Percentiles rank a stretch among this genome's conserved stretches.
Evolutionary conservation across 768 basidiomycete species (phyloP).

Genomic region (Tricholoma furcatifolium): DNA sequence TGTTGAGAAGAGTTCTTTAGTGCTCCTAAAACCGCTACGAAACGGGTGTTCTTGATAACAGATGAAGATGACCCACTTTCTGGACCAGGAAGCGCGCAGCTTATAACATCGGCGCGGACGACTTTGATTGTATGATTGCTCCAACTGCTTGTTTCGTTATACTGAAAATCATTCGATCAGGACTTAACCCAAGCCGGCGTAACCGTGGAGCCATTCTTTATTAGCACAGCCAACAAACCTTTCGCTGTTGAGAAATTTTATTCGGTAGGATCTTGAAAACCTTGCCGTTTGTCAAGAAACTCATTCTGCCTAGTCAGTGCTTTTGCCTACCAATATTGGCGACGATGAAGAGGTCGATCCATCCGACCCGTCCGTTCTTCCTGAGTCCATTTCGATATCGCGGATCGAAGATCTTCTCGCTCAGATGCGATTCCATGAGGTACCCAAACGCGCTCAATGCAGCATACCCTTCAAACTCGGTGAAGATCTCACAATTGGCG

Average conservation of each 20-base stretch:
- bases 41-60: conserved; percentile 91
- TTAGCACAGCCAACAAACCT: conserved; percentile 60
- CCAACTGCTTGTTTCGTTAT: not conserved
- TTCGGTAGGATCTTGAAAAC: conserved; percentile 41
- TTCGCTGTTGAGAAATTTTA: conserved; percentile 82
- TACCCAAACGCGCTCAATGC: conserved; percentile 81
- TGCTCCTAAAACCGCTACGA: conserved; percentile 85
- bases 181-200: conserved; percentile 81
- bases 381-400: conserved; percentile 73
- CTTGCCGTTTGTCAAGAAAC: not conserved
- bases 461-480: conserved; percentile 80
- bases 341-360: conserved; percentile 49
- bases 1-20: conserved; percentile 32
- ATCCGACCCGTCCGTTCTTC: conserved; percentile 46
- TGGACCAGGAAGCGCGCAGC: conserved; percentile 51
- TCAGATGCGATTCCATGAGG: conserved; percentile 81
- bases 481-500: conserved; percentile 69
- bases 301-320: conserved; percentile 46
- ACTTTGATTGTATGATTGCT: conserved; percentile 53
- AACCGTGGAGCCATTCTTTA: conserved; percentile 86
- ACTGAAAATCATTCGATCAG: conserved; percentile 35
- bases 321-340: conserved; percentile 51
- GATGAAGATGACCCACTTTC: conserved; percentile 81
- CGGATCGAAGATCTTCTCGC: conserved; percentile 73
- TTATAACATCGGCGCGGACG: conserved; percentile 68